Evolutionary conservation across 495 filamentous ascomycete genomes (phyloP).

Genomic region (Talaromyces wortmannii): DNA sequence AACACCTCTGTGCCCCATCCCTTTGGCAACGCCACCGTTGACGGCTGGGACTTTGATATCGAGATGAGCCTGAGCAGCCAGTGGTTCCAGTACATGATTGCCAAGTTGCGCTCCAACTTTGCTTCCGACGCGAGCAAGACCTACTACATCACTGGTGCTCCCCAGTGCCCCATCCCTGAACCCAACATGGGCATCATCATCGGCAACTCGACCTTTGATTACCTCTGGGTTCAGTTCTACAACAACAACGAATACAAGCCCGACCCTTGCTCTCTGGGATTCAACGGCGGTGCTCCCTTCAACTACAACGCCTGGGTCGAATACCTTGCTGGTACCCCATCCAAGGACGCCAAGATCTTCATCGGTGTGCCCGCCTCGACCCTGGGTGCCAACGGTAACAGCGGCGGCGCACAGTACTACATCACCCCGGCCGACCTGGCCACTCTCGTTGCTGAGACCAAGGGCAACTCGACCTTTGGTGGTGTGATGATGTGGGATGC

Average conservation of each 20-base stretch:
- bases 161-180: constrained; percentile 49
- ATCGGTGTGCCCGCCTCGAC: constrained; percentile 39
- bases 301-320: neutral
- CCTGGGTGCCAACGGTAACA: constrained; percentile 8
- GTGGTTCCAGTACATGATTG: constrained; percentile 36
- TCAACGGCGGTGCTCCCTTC: neutral
- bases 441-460: constrained; percentile 20
- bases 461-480: constrained; percentile 33
- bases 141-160: constrained; percentile 50
- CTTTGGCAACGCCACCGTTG: constrained; percentile 44
- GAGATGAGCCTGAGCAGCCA: constrained; percentile 13
- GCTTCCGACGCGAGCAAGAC: constrained; percentile 29
- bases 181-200: constrained; percentile 38
- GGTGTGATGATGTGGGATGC: constrained; percentile 52
- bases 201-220: constrained; percentile 19
- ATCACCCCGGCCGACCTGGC: constrained; percentile 29
- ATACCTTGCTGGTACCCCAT: constrained; percentile 30
- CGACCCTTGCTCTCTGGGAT: neutral
- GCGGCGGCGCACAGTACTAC: constrained; percentile 40
- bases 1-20: constrained; percentile 30
- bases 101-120: constrained; percentile 36
- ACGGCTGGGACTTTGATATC: constrained; percentile 57
- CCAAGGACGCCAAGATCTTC: constrained; percentile 35
- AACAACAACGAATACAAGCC: constrained; percentile 25
- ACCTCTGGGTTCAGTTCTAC: constrained; percentile 38